phyloP scores from a whole-genome alignment of 2,329 filamentous ascomycete genomes.

The Sclerotinia spermophila region DNA sequence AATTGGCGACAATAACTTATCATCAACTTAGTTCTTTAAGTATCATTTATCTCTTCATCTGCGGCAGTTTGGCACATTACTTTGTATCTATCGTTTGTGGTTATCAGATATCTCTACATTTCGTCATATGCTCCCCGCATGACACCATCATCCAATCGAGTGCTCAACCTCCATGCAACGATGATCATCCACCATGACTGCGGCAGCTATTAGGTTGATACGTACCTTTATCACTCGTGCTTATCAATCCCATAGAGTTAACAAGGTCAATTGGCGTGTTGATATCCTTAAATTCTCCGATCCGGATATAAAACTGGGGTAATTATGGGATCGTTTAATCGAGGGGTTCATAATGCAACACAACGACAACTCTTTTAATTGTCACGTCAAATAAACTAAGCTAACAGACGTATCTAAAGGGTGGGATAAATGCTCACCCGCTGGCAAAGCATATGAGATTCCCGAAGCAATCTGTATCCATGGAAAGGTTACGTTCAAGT shows the following conservation, averaged over 20 bases:
- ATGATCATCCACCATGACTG: neutral
- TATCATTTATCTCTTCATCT: neutral
- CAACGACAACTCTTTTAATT: neutral
- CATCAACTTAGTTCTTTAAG: neutral
- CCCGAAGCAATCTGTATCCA: neutral
- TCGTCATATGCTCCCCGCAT: conserved; percentile 26
- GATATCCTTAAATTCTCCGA: neutral
- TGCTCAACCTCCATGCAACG: neutral
- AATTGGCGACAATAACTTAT: neutral
- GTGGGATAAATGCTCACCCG: conserved; percentile 1
- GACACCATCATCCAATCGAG: conserved; percentile 21
- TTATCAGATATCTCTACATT: conserved; percentile 11
- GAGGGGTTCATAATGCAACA: neutral
- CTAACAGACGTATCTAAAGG: neutral
- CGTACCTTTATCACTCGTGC: neutral
- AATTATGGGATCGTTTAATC: neutral
- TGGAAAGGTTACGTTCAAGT: neutral
- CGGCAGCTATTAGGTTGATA: neutral
- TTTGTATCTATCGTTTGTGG: neutral
- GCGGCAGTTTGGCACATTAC: neutral
- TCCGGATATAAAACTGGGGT: neutral
- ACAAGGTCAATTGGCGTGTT: neutral
- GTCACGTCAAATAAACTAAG: conserved; percentile 9
- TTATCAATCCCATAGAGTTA: neutral
- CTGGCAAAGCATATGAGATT: neutral